Conservation (phyloP, 139 green algal genomes). For the Yamagishiella unicocca region DNA sequence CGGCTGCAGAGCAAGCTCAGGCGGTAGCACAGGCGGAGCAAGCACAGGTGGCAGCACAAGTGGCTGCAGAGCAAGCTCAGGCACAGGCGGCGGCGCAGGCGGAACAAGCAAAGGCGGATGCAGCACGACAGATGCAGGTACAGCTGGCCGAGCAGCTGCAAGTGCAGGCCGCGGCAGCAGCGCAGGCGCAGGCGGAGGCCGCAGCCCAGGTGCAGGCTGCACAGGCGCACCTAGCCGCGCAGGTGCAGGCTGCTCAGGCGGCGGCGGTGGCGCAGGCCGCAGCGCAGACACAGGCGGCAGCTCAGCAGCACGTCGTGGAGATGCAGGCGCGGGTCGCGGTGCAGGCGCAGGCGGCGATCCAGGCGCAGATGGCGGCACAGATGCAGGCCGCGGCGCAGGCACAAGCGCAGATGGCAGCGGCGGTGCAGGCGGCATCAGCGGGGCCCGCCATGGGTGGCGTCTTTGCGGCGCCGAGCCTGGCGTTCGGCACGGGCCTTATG, state of each 20-base stretch:
- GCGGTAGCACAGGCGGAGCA: background rate
- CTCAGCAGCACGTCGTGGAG: too few species aligned
- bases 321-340: background rate
- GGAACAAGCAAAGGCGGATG: background rate
- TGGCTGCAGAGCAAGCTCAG: background rate
- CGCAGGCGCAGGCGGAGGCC: slow-evolving; percentile 7
- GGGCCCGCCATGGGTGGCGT: background rate
- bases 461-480: background rate
- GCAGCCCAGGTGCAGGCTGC: background rate
- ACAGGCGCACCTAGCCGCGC: background rate
- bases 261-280: background rate
- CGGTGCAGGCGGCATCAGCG: background rate
- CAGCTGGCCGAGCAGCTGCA: background rate
- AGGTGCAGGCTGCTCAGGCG: background rate
- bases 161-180: slow-evolving; percentile 4
- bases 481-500: background rate
- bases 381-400: background rate
- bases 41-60: background rate
- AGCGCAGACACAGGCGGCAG: background rate
- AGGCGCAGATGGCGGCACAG: slow-evolving; percentile 1
- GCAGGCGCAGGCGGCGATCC: background rate
- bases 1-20: background rate
- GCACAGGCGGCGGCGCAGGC: background rate
- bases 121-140: too few species aligned
- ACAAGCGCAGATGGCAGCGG: background rate